Evolutionary conservation across 768 basidiomycete genomes (phyloP), one percentile per base, ranked within the genome.

Genomic region (Suillus brevipes): DNA sequence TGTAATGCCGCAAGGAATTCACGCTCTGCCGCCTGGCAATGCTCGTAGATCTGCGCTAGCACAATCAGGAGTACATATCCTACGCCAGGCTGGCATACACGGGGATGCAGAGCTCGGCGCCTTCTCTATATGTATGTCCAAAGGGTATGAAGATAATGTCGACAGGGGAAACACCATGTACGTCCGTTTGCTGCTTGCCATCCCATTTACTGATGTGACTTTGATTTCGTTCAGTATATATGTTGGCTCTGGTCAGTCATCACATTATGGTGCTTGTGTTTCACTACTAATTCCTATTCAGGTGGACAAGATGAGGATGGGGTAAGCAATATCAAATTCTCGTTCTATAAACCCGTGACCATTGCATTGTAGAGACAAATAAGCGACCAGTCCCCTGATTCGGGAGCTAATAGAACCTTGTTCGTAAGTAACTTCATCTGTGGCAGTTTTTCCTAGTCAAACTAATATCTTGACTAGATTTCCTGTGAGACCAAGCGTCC

Each of bases 81-180:
- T 65, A 12, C 60, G 23, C 2, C 72, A 76, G 58, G 78, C 74
- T n/a, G 82, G 82, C 4, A 83, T 83, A 14, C 78, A 78, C 16
- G 81, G 82, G 0, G 72, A 75, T 34, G 67, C 49, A 20, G 59
- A 64, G 3, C 71, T 74, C 9, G 76, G 77, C 2, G 79, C 81
- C 9, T 81, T 71, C 61, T 83, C 82, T 16, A 75, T 83, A 25
- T 81, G 81, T 20, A 52, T 82, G 20, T 79, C 82, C 43, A 74
- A 69, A 16, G 79, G 80, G 8, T 82, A 82, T 49, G 77, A 79
- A 53, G 82, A 83, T 67, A 77, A 82, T 64, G n/a, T 57, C 2
- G 81, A 82, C 38, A 1, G 50, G 0, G 81, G 82, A 37, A 74
- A 80, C 0, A 74, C 5, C 8, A 79, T 82, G 81, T 82, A 65